Conservation (phyloP, 129 eudicot species). For the Chrysanthemum lavandulifolium region DNA sequence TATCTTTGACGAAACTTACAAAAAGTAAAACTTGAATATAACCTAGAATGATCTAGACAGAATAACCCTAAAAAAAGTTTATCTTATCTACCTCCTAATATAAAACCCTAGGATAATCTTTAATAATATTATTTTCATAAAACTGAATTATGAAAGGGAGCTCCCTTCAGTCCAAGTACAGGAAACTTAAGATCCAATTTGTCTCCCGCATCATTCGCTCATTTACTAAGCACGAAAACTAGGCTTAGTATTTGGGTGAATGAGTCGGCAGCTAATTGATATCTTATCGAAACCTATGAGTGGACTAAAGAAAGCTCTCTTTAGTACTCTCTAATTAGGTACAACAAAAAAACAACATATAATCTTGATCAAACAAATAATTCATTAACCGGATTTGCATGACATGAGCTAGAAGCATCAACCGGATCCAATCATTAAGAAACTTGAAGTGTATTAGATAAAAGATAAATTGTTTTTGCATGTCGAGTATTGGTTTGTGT, state of each 20-base stretch:
- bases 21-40: too few relatives aligned
- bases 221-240: conserved; percentile 47
- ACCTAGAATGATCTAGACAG: background rate
- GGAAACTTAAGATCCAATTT: conserved; percentile 65
- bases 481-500: too few relatives aligned
- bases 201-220: conserved; percentile 95
- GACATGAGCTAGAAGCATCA: conserved; percentile 1
- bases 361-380: background rate
- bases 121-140: background rate
- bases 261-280: conserved; percentile 98
- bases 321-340: background rate
- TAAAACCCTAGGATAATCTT: background rate
- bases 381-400: background rate
- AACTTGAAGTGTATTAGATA: background rate
- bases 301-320: conserved; percentile 99
- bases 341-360: background rate
- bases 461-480: too few relatives aligned
- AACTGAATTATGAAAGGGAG: conserved; percentile 53
- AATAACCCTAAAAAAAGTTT: background rate
- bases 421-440: background rate
- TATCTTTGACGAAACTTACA: too few relatives aligned
- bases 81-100: background rate
- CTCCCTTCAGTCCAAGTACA: conserved; percentile 99
- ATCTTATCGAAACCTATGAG: conserved; percentile 66
- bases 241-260: conserved; percentile 91